Evolutionary conservation across 305 asterid species (phyloP).

Genomic region (Fraxinus xanthoxyloides): DNA sequence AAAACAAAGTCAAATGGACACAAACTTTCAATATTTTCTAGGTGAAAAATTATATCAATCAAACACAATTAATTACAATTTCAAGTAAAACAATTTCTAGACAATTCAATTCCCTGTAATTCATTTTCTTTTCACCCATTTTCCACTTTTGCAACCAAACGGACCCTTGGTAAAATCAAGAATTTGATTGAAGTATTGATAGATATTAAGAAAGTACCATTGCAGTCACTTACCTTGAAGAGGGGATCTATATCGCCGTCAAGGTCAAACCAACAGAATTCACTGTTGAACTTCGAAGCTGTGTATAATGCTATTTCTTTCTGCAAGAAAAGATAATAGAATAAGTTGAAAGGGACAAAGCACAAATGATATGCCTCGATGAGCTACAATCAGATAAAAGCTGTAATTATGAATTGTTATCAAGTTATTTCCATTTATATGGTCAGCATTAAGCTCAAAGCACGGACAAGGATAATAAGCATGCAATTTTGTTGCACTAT

Average conservation of each 20-base stretch:
- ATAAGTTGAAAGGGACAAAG: not conserved
- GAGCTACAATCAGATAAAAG: conserved; percentile 15
- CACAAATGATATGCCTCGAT: conserved; percentile 14
- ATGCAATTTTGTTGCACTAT: not conserved
- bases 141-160: too few relatives aligned
- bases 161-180: not conserved
- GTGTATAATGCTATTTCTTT: conserved; percentile 96
- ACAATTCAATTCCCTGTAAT: too few relatives aligned
- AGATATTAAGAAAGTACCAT: not conserved
- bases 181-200: not conserved
- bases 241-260: conserved; percentile 99
- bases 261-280: conserved; percentile 96
- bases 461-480: not conserved
- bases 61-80: too few relatives aligned
- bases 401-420: conserved; percentile 23
- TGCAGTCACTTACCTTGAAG: conserved; percentile 66
- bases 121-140: too few relatives aligned
- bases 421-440: not conserved
- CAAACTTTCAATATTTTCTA: too few relatives aligned
- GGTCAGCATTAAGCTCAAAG: conserved; percentile 5
- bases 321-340: conserved; percentile 54
- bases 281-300: conserved; percentile 90
- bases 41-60: too few relatives aligned
- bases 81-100: too few relatives aligned
- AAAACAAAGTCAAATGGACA: too few relatives aligned